Conservation (phyloP, 805 yeast species). For the Starmerella bombi region DNA sequence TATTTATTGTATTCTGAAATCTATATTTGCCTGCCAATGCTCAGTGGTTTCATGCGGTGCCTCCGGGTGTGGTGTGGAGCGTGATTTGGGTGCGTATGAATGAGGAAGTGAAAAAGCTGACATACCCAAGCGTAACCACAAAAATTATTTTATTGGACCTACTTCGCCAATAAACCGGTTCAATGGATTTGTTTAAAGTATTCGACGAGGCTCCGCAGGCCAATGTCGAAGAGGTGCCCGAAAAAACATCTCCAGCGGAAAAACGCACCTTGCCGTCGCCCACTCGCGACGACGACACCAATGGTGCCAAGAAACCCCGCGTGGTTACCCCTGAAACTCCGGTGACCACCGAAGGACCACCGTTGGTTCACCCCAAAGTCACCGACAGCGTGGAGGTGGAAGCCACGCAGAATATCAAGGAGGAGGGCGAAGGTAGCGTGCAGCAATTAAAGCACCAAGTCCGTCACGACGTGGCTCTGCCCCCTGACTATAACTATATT, state of each 20-base stretch:
- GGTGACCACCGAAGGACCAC: constrained; percentile 1
- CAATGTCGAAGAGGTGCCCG: not conserved
- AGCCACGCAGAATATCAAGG: constrained; percentile 16
- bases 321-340: not conserved
- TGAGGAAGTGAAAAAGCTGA: too few relatives aligned
- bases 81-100: too few relatives aligned
- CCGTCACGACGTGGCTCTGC: constrained; percentile 94
- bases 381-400: constrained; percentile 22
- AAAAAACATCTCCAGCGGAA: not conserved
- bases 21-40: too few relatives aligned
- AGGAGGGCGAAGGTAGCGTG: constrained; percentile 13
- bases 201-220: constrained; percentile 19
- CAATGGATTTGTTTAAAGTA: constrained; percentile 23
- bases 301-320: constrained; percentile 6
- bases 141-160: too few relatives aligned
- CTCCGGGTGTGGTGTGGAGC: too few relatives aligned
- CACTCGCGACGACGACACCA: not conserved
- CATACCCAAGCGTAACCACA: too few relatives aligned
- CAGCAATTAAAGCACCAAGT: constrained; percentile 82
- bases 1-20: too few relatives aligned
- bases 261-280: not conserved
- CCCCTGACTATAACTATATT: constrained; percentile 74
- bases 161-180: too few relatives aligned
- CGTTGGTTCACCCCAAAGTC: constrained; percentile 12
- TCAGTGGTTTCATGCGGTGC: too few relatives aligned